Percentiles rank a stretch among this genome's conserved stretches.
Conservation (phyloP, 257 asterid species). For the Gynochthodes officinalis region DNA sequence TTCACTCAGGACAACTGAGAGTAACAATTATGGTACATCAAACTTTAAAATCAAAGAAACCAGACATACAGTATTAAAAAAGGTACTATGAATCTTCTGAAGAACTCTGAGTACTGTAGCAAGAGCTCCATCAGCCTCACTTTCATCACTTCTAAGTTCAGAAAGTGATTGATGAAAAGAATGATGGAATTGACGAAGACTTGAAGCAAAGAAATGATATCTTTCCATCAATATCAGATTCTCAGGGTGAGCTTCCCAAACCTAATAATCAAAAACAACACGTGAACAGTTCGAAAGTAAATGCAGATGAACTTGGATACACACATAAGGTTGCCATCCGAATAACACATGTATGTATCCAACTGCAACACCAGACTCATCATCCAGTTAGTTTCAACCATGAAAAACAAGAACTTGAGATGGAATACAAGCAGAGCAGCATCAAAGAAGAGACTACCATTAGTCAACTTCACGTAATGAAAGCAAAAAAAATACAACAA, state of each 20-base stretch:
- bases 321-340: too few species aligned
- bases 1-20: neutral
- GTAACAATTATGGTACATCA: neutral
- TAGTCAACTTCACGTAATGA: neutral
- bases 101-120: constrained; percentile 63
- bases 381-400: too few species aligned
- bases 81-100: constrained; percentile 51
- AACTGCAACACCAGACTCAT: too few species aligned
- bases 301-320: too few species aligned
- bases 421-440: neutral
- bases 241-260: constrained; percentile 82
- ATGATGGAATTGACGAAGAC: constrained; percentile 75
- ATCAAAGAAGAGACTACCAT: neutral
- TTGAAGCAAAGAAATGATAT: constrained; percentile 84
- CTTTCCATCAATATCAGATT: constrained; percentile 85
- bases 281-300: neutral
- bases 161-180: constrained; percentile 57
- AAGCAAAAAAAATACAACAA: neutral
- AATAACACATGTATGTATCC: too few species aligned
- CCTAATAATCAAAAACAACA: constrained; percentile 36
- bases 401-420: neutral
- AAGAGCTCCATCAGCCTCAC: constrained; percentile 82
- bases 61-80: constrained; percentile 50
- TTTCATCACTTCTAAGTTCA: constrained; percentile 65
- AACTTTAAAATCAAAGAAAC: neutral